Conservation (phyloP, 176 grass and related monocot species). For the Oryza nivara region DNA sequence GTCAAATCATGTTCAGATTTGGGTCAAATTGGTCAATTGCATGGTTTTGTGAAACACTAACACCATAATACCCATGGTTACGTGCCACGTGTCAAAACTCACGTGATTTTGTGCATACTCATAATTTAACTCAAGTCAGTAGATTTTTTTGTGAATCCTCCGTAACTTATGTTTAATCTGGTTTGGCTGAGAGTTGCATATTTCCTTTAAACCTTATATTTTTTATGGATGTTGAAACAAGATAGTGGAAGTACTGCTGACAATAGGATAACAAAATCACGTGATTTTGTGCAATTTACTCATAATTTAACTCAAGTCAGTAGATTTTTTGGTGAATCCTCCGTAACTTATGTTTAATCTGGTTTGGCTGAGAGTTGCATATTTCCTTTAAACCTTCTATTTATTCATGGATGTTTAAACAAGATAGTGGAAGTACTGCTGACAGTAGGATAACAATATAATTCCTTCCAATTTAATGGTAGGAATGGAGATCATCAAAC, state of each 20-base stretch:
- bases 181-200: slow-evolving; percentile 4
- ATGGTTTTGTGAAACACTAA: too few relatives aligned
- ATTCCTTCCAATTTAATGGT: slow-evolving; percentile 32
- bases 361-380: slow-evolving; percentile 11
- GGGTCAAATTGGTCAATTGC: too few relatives aligned
- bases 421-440: neutral
- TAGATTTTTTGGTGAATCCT: slow-evolving; percentile 20
- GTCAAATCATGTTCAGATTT: too few relatives aligned
- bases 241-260: neutral
- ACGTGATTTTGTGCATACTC: too few relatives aligned
- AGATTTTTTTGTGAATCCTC: slow-evolving; percentile 21
- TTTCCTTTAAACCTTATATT: neutral
- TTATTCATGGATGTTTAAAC: slow-evolving; percentile 26
- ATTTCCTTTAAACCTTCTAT: neutral
- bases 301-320: slow-evolving; percentile 6
- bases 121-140: slow-evolving; percentile 7
- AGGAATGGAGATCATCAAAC: slow-evolving; percentile 90
- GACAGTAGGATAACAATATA: neutral
- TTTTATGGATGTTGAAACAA: slow-evolving; percentile 20
- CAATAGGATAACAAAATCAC: neutral
- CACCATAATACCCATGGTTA: too few relatives aligned
- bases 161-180: slow-evolving; percentile 24
- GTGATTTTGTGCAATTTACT: too few relatives aligned
- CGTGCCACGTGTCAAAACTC: too few relatives aligned
- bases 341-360: slow-evolving; percentile 20